Percentiles rank a stretch among this genome's conserved stretches.
phyloP scores from a whole-genome alignment of 2,329 filamentous ascomycete species.

The Elsinoe necatrix region DNA sequence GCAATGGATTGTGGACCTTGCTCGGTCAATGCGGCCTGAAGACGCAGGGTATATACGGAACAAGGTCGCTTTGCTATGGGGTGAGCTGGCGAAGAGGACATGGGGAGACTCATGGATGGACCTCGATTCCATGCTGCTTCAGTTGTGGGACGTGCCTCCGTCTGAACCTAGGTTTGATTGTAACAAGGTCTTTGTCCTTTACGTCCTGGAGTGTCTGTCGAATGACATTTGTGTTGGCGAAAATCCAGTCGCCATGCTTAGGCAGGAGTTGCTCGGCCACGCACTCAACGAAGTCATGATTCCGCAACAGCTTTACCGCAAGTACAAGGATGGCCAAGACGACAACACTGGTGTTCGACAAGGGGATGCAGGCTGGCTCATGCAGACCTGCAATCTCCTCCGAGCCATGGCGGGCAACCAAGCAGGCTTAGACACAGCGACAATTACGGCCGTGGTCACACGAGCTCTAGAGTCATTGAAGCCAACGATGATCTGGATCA shows the following conservation, averaged over 20 bases:
- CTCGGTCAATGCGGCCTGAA: conserved; percentile 57
- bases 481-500: conserved; percentile 77
- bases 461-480: conserved; percentile 70
- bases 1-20: conserved; percentile 70
- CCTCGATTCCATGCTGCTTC: conserved; percentile 78
- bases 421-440: neutral
- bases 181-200: conserved; percentile 47
- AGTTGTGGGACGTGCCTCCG: conserved; percentile 57
- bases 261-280: conserved; percentile 76
- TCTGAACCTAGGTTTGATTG: conserved; percentile 3
- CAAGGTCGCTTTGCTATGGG: conserved; percentile 91
- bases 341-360: conserved; percentile 60
- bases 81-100: conserved; percentile 82
- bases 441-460: conserved; percentile 39
- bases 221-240: conserved; percentile 92
- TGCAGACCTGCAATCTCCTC: conserved; percentile 55
- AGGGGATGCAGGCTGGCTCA: conserved; percentile 80
- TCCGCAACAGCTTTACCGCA: conserved; percentile 62
- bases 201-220: conserved; percentile 80
- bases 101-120: conserved; percentile 90
- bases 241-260: conserved; percentile 73
- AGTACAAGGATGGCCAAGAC: conserved; percentile 59
- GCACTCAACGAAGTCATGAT: conserved; percentile 93
- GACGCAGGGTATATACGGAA: conserved; percentile 82
- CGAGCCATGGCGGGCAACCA: conserved; percentile 35